Conservation (phyloP, 2,329 filamentous ascomycete genomes). For the Fusarium sterilihyphosum region DNA sequence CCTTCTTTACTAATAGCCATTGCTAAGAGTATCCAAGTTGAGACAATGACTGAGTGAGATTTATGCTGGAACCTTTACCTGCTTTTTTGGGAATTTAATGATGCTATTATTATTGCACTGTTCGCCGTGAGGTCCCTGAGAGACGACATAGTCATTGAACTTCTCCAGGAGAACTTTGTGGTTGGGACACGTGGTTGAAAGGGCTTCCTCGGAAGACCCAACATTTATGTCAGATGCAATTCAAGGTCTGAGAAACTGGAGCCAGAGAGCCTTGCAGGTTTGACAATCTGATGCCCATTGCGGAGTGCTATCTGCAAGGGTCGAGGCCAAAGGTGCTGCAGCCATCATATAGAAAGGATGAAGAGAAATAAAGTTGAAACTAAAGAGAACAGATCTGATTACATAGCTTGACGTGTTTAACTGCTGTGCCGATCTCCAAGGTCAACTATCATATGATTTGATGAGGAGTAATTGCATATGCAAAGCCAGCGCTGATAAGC, state of each 20-base stretch:
- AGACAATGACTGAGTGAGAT: no score
- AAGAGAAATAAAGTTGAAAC: background rate
- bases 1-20: rapidly evolving
- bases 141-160: background rate
- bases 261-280: background rate
- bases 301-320: no score
- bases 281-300: background rate
- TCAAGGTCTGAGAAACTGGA: background rate
- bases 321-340: no score
- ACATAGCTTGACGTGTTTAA: no score
- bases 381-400: no score
- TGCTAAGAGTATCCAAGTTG: no score
- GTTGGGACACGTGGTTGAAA: background rate
- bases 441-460: rapidly evolving
- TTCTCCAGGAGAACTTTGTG: rapidly evolving
- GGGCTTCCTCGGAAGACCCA: rapidly evolving
- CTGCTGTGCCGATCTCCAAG: background rate
- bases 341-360: no score
- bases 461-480: background rate
- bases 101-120: rapidly evolving
- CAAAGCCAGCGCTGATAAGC: background rate
- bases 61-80: background rate
- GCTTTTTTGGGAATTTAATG: no score
- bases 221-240: background rate
- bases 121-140: background rate